phyloP scores from a whole-genome alignment of 2,329 filamentous ascomycete genomes.

The Neofusicoccum umdonicola region DNA sequence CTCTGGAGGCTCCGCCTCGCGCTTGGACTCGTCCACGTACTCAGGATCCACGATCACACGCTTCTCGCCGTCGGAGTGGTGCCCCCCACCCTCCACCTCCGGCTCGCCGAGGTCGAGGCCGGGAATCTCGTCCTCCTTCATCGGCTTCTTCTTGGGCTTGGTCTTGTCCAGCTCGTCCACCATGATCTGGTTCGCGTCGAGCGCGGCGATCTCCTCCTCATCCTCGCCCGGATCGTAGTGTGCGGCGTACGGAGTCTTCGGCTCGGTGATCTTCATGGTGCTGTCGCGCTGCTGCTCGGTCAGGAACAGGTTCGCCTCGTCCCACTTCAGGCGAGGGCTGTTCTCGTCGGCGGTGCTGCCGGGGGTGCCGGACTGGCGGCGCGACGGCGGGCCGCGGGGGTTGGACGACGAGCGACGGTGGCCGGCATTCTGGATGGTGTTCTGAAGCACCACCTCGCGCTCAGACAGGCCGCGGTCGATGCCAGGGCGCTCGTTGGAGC shows the following conservation, averaged over 20 bases:
- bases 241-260: constrained; percentile 93
- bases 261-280: constrained; percentile 99
- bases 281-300: constrained; percentile 92
- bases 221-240: constrained; percentile 90
- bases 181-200: constrained; percentile 69
- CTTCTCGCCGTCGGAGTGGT: constrained; percentile 56
- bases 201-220: constrained; percentile 64
- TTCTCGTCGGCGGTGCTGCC: constrained; percentile 56
- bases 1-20: constrained; percentile 45
- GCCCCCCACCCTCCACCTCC: constrained; percentile 50
- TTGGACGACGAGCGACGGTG: constrained; percentile 78
- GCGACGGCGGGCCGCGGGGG: constrained; percentile 64
- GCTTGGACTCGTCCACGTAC: constrained; percentile 37
- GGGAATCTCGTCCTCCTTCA: constrained; percentile 76
- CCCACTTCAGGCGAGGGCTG: constrained; percentile 87
- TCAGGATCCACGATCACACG: constrained; percentile 74
- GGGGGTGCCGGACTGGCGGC: constrained; percentile 63
- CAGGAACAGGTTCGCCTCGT: constrained; percentile 95
- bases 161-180: constrained; percentile 66
- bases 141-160: constrained; percentile 45
- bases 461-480: constrained; percentile 59
- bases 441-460: constrained; percentile 89
- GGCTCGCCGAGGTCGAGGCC: constrained; percentile 90
- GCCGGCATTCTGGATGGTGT: constrained; percentile 92
- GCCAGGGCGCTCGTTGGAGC: constrained; percentile 38